Evolutionary conservation across 805 yeast genomes (phyloP).

Genomic region (Blastobotrys parvus): DNA sequence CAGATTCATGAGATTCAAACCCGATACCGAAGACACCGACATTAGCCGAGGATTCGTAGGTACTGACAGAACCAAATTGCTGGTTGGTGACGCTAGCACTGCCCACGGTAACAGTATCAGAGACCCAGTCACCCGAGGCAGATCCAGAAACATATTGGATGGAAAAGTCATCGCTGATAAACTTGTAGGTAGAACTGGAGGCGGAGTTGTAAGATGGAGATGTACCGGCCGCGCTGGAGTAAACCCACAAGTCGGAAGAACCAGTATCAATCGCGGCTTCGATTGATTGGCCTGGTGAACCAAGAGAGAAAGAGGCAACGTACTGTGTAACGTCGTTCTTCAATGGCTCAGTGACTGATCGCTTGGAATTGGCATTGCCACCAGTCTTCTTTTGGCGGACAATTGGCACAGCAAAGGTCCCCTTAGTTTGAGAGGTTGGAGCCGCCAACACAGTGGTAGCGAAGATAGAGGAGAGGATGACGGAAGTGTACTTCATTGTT

Average conservation of each 20-base stretch:
- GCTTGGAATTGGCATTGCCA: background rate
- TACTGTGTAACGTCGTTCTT: conserved; percentile 8
- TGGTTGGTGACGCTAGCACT: conserved; percentile 42
- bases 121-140: conserved; percentile 1
- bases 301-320: conserved; percentile 30
- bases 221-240: conserved; percentile 24
- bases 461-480: background rate
- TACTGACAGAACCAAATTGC: conserved; percentile 37
- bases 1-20: conserved; percentile 24
- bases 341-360: background rate
- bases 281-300: conserved; percentile 46
- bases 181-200: conserved; percentile 5
- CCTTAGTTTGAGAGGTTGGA: background rate
- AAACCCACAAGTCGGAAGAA: conserved; percentile 55
- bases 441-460: background rate
- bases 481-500: background rate
- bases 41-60: conserved; percentile 4
- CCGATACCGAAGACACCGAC: conserved; percentile 31
- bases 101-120: conserved; percentile 3
- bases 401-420: background rate
- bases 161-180: conserved; percentile 12
- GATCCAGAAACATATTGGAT: conserved; percentile 5
- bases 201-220: conserved; percentile 5
- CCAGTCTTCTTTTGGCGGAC: background rate
- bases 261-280: conserved; percentile 61